These are phyloP conservation scores for Leccinum boreale DNA, from an alignment of 768 basidiomycete genomes.

Conservation along the genomic window DNA sequence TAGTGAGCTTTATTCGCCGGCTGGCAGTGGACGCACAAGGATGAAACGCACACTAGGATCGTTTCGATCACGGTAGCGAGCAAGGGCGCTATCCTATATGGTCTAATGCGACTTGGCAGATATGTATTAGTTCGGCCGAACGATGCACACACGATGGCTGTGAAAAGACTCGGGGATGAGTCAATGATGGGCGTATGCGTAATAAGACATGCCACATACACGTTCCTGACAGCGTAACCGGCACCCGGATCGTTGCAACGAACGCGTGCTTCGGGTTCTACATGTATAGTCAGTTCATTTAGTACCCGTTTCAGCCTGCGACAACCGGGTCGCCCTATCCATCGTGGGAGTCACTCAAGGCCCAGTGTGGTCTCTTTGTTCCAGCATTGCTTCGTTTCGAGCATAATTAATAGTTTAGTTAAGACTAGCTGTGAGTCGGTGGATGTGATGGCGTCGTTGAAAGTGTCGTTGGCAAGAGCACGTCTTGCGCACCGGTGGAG, in stretches of 20 bases:
- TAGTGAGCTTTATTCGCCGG: not conserved
- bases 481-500: not conserved
- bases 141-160: not conserved
- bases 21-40: not conserved
- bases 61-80: not conserved
- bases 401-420: not conserved
- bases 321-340: no score
- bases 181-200: constrained; percentile 1
- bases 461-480: not conserved
- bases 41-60: not conserved
- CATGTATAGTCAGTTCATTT: not conserved
- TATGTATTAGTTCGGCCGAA: constrained; percentile 2
- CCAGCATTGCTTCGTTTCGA: not conserved
- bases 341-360: no score
- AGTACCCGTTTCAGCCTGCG: constrained; percentile 1
- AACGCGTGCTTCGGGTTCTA: constrained; percentile 12
- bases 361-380: no score
- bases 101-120: not conserved
- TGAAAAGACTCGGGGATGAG: not conserved
- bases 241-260: not conserved
- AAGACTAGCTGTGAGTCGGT: not conserved
- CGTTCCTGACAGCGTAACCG: not conserved
- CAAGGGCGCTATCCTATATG: not conserved
- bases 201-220: constrained; percentile 14
- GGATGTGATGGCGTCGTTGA: not conserved